Conservation (phyloP, 306 rosid genomes). For the Pueraria montana region DNA sequence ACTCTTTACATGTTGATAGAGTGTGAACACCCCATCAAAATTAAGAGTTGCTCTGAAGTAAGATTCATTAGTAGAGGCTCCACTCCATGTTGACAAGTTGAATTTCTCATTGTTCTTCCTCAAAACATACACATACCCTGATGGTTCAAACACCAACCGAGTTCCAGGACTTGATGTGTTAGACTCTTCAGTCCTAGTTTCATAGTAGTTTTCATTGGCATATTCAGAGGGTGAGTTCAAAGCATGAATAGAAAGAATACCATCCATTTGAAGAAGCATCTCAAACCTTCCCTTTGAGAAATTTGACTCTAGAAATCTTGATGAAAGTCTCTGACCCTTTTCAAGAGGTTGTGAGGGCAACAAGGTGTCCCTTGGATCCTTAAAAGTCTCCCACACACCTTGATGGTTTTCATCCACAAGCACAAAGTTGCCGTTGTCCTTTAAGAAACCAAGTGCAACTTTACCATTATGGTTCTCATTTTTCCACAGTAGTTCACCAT, state of each 20-base stretch:
- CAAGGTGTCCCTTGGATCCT: slow-evolving; percentile 54
- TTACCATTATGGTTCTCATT: not conserved
- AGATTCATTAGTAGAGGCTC: slow-evolving; percentile 3
- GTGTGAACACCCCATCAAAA: slow-evolving; percentile 60
- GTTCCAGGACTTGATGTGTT: slow-evolving; percentile 45
- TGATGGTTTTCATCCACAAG: slow-evolving; percentile 29
- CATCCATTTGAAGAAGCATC: slow-evolving; percentile 48
- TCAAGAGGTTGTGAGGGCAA: slow-evolving; percentile 60
- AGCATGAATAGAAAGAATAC: slow-evolving; percentile 54
- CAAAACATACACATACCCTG: slow-evolving; percentile 43
- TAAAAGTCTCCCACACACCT: slow-evolving; percentile 63
- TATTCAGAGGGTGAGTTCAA: slow-evolving; percentile 46
- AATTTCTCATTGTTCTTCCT: slow-evolving; percentile 11
- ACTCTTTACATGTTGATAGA: slow-evolving; percentile 41
- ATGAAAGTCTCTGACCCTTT: slow-evolving; percentile 45
- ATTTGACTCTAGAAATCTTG: slow-evolving; percentile 43
- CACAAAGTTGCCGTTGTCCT: slow-evolving; percentile 60
- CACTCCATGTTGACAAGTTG: not conserved
- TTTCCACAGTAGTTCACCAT: slow-evolving; percentile 45
- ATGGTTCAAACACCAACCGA: slow-evolving; percentile 47
- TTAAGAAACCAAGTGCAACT: slow-evolving; percentile 42
- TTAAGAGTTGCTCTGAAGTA: slow-evolving; percentile 57
- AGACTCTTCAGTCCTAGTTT: not conserved
- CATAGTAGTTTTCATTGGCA: slow-evolving; percentile 49
- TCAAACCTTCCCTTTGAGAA: slow-evolving; percentile 56